phyloP scores from a whole-genome alignment of 352 stramenopile species.

The Globisporangium cystogenes region DNA sequence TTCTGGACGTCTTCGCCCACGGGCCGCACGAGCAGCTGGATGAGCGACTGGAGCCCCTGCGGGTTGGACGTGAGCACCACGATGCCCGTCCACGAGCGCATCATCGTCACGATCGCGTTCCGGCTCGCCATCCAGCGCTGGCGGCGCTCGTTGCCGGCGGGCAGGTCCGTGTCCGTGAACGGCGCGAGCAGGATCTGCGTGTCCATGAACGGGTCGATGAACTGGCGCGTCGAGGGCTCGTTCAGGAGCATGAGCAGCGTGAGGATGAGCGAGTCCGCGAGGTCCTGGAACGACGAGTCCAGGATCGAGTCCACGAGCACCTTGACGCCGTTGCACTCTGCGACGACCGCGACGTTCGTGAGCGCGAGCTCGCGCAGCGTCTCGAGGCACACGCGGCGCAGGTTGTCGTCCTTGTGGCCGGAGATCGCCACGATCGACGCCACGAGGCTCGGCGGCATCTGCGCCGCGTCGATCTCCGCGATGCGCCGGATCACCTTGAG shows the following conservation, averaged over 20 bases:
- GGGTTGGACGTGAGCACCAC: conserved; percentile 85
- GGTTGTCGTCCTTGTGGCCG: conserved; percentile 86
- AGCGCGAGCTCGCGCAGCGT: conserved; percentile 80
- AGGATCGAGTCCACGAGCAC: conserved; percentile 84
- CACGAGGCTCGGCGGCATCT: conserved; percentile 83
- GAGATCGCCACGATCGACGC: conserved; percentile 78
- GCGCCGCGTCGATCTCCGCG: conserved; percentile 80
- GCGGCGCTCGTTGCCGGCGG: conserved; percentile 74
- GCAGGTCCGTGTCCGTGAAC: conserved; percentile 86
- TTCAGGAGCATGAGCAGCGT: conserved; percentile 85
- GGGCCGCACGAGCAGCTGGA: conserved; percentile 82
- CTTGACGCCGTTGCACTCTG: conserved; percentile 78
- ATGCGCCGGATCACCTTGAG: conserved; percentile 83
- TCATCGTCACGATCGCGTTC: conserved; percentile 88
- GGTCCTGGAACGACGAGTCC: conserved; percentile 83
- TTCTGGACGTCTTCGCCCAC: conserved; percentile 88
- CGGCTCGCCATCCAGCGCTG: conserved; percentile 88
- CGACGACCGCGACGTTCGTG: conserved; percentile 76
- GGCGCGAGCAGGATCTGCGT: conserved; percentile 81
- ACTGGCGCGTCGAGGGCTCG: conserved; percentile 77
- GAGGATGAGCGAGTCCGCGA: conserved; percentile 80
- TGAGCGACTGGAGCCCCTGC: conserved; percentile 79
- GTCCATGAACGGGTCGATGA: conserved; percentile 86
- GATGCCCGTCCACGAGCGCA: conserved; percentile 88
- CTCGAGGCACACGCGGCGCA: conserved; percentile 83